Evolutionary conservation across 176 grass and related monocot genomes (phyloP), one percentile per base, ranked within the genome.

Genomic region (Pontederia crassipes): DNA sequence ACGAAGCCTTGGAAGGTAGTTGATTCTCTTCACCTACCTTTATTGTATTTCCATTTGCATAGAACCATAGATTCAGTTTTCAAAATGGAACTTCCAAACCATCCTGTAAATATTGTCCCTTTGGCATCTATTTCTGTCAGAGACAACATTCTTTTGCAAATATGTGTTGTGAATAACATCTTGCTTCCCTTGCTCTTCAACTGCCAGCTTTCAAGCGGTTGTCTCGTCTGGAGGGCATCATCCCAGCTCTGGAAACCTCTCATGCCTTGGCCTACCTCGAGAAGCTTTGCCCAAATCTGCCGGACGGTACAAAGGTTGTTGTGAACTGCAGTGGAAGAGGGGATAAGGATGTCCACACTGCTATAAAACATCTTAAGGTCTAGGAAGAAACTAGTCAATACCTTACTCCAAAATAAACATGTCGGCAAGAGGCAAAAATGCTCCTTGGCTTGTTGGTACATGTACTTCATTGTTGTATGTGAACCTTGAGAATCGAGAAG

Each of bases 271-370:
- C 87, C 1, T 88, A 92, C 71, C 66, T 98, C 2, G 93, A 98
- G 76, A 81, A 74, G 58, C 87, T 98, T 56, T 92, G 93, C 71
- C 93, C 93, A 2, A 98, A 74, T 4, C 74, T 98, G 61, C 67
- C 87, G 0, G 74, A 92, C 2, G 93, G 87, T 5, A 66, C 60
- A 14, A 86, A 89, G 74, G 74, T 98, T 13, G 87, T 98, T 20
- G 2, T 98, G 45, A 88, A 66, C 68, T 98, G 93, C 74, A 98
- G 93, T 10, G 93, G 93, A 27, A 79, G 93, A 65, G 93, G 93
- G 11, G 93, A 98, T 71, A 98, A 98, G 84, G 93, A 92, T 71
- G 93, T 98, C 46, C 93, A 98, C 70, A 98, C 87, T 2, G 93
- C 93, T 61, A 88, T 83, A 70, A 98, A 98, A 62, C 76, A 79